phyloP scores from a whole-genome alignment of 2,329 filamentous ascomycete species.

The Aspergillus tanneri region DNA sequence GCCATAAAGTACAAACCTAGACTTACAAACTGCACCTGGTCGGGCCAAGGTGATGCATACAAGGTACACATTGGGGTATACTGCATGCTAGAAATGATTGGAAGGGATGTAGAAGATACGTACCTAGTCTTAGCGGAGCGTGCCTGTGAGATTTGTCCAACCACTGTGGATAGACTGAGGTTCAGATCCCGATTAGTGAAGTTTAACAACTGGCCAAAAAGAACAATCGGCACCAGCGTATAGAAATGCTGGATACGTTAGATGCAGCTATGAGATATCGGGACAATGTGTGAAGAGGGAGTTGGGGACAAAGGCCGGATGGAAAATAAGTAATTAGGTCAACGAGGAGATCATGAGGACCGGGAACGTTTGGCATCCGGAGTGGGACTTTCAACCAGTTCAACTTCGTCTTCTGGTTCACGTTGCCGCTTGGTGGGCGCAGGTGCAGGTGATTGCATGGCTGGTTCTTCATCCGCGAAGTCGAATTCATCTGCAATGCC shows the following conservation, averaged over 20 bases:
- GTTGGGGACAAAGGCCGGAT: slow-evolving; percentile 4
- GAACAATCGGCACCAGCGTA: background rate
- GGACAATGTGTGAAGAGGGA: background rate
- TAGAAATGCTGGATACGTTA: background rate
- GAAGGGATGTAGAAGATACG: slow-evolving; percentile 13
- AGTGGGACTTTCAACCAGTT: slow-evolving; percentile 22
- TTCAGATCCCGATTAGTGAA: background rate
- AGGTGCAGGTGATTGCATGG: slow-evolving; percentile 22
- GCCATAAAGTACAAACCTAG: slow-evolving; percentile 22
- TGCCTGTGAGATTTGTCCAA: background rate
- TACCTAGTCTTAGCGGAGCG: slow-evolving; percentile 14
- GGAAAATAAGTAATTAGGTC: slow-evolving; percentile 3
- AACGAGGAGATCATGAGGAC: slow-evolving; percentile 36
- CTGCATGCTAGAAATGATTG: slow-evolving; percentile 3
- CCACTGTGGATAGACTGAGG: too few species aligned
- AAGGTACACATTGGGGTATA: slow-evolving; percentile 8
- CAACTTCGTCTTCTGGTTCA: slow-evolving; percentile 37
- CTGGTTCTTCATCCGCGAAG: slow-evolving; percentile 22
- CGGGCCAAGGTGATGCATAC: background rate
- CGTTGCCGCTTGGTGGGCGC: slow-evolving; percentile 36
- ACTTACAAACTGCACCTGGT: slow-evolving; percentile 11
- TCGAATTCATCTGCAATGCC: slow-evolving; percentile 26
- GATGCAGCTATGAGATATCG: background rate
- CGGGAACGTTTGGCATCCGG: slow-evolving; percentile 56
- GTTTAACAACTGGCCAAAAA: background rate